phyloP scores from a whole-genome alignment of 306 rosid genomes.

The Vigna nakashimae region DNA sequence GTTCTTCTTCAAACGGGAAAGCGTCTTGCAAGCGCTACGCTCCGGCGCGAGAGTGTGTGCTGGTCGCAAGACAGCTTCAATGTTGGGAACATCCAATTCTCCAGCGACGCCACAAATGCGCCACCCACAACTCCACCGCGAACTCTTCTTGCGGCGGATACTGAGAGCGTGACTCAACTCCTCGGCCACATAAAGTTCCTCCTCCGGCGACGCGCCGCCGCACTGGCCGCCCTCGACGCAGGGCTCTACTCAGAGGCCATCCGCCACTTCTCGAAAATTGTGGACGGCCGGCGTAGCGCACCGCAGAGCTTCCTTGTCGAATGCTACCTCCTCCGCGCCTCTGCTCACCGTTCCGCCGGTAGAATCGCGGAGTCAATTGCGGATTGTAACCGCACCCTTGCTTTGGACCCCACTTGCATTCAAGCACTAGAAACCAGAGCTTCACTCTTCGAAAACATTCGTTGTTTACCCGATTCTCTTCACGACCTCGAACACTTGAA shows the following conservation, averaged over 20 bases:
- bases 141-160: conserved; percentile 56
- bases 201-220: conserved; percentile 82
- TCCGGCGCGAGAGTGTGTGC: conserved; percentile 87
- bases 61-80: conserved; percentile 89
- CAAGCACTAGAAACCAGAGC: conserved; percentile 93
- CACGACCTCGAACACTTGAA: conserved; percentile 93
- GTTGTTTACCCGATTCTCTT: conserved; percentile 85
- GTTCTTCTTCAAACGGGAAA: conserved; percentile 94
- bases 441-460: conserved; percentile 70
- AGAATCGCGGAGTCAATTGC: conserved; percentile 90
- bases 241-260: conserved; percentile 88
- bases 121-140: conserved; percentile 62
- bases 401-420: conserved; percentile 79
- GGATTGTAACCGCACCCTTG: conserved; percentile 85
- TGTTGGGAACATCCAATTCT: conserved; percentile 51
- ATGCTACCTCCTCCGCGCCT: conserved; percentile 85
- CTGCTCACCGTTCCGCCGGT: conserved; percentile 69
- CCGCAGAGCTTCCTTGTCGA: conserved; percentile 93
- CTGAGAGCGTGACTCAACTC: conserved; percentile 66
- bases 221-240: conserved; percentile 86
- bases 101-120: conserved; percentile 47
- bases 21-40: conserved; percentile 89
- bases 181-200: conserved; percentile 87
- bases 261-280: conserved; percentile 87
- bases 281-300: conserved; percentile 91